Evolutionary conservation across 1,139 yeast species (phyloP).

Genomic region (Scheffersomyces cryptocercus): DNA sequence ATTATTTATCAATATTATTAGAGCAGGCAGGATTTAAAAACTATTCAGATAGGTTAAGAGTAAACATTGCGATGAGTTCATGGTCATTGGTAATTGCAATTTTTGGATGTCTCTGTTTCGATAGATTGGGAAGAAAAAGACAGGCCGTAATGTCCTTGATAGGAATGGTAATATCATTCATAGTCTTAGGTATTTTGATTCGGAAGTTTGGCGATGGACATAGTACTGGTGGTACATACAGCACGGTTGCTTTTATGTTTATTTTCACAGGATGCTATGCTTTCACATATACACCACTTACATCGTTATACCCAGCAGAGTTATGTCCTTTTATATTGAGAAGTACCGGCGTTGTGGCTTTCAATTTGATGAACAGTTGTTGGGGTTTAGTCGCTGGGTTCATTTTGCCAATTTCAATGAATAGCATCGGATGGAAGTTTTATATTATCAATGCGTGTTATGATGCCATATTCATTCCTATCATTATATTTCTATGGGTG

Average conservation of each 20-base stretch:
- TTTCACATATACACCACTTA: conserved; percentile 15
- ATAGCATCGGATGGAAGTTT: neutral
- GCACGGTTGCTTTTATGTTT: conserved; percentile 16
- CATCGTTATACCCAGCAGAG: conserved; percentile 12
- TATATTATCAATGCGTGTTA: conserved; percentile 6
- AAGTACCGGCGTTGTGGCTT: conserved; percentile 7
- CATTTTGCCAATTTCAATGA: conserved; percentile 12
- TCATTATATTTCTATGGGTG: conserved; percentile 13
- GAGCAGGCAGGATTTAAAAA: neutral
- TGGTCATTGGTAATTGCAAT: conserved; percentile 7
- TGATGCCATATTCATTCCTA: conserved; percentile 6
- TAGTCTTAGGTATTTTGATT: conserved; percentile 12
- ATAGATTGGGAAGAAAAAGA: conserved; percentile 12
- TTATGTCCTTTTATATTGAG: conserved; percentile 13
- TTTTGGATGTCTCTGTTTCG: conserved; percentile 10
- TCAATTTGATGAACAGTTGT: conserved; percentile 5
- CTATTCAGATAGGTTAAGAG: neutral
- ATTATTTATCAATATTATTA: conserved; percentile 8
- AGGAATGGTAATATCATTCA: conserved; percentile 7
- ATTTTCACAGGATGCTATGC: conserved; percentile 16
- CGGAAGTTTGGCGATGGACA: conserved; percentile 14
- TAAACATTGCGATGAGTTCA: neutral
- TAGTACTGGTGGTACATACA: conserved; percentile 12
- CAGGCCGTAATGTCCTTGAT: conserved; percentile 7
- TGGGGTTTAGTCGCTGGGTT: conserved; percentile 13